phyloP scores from a whole-genome alignment of 1,139 yeast genomes.

The Geotrichum klebahnii region DNA sequence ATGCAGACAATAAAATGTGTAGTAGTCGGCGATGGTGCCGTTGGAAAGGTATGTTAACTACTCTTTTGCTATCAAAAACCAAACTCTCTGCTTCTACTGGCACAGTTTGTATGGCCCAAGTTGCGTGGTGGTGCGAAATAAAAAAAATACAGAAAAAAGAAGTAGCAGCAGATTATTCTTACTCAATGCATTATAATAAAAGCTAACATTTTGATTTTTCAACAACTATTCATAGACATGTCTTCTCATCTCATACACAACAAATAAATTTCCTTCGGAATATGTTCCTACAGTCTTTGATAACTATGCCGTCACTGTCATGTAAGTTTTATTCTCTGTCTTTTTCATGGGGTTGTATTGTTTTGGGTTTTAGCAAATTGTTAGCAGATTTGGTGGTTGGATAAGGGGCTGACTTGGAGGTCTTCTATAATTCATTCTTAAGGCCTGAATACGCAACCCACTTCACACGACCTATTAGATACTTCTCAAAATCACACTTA shows the following conservation, averaged over 20 bases:
- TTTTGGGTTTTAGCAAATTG: neutral
- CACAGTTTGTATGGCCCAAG: neutral
- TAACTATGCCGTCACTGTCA: constrained; percentile 95
- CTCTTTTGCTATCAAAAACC: too few relatives aligned
- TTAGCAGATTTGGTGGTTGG: neutral
- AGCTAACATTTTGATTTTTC: neutral
- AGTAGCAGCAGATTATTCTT: too few relatives aligned
- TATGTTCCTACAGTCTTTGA: constrained; percentile 94
- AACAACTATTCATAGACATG: constrained; percentile 52
- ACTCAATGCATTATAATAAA: too few relatives aligned
- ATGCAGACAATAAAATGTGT: constrained; percentile 94
- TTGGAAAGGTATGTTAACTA: constrained; percentile 57
- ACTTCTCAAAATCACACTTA: too few relatives aligned
- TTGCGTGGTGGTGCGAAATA: neutral
- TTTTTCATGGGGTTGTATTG: neutral
- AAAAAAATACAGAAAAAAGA: neutral
- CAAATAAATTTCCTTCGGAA: constrained; percentile 91
- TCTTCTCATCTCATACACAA: constrained; percentile 82
- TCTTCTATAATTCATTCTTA: too few relatives aligned
- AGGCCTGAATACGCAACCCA: too few relatives aligned
- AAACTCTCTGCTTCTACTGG: constrained; percentile 6
- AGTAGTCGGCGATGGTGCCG: constrained; percentile 98
- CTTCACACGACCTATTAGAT: too few relatives aligned
- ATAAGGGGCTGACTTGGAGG: too few relatives aligned
- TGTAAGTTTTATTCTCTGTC: constrained; percentile 37